Percentiles rank a stretch among this genome's conserved stretches.
These are phyloP conservation scores for Metschnikowia orientalis DNA, from an alignment of 805 yeast genomes.

Conservation along the genomic window DNA sequence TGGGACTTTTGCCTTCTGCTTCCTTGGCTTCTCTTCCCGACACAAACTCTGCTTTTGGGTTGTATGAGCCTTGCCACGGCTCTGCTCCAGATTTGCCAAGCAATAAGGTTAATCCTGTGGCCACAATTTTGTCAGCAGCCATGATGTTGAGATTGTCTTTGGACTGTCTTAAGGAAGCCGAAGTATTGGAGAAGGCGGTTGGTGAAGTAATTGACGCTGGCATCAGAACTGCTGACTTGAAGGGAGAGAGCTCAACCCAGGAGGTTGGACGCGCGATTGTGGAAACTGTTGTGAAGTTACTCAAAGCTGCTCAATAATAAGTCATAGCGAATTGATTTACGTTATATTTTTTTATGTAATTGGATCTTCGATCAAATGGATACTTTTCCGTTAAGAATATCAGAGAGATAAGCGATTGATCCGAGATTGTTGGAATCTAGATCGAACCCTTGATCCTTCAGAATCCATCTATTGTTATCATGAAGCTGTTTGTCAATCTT, in stretches of 20 bases:
- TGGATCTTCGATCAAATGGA: slow-evolving; percentile 3
- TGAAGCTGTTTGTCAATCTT: too few species aligned
- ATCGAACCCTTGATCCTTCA: too few species aligned
- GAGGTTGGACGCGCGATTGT: slow-evolving; percentile 96
- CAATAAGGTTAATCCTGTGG: slow-evolving; percentile 91
- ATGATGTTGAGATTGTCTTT: slow-evolving; percentile 95
- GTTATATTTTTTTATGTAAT: neutral
- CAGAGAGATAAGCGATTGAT: slow-evolving; percentile 31
- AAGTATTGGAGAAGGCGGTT: slow-evolving; percentile 85
- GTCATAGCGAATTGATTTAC: neutral
- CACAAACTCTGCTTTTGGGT: slow-evolving; percentile 87
- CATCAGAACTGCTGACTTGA: slow-evolving; percentile 86
- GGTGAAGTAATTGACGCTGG: slow-evolving; percentile 75
- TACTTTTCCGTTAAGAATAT: slow-evolving; percentile 26
- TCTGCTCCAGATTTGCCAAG: slow-evolving; percentile 91
- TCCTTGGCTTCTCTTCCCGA: slow-evolving; percentile 97
- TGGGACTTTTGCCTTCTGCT: slow-evolving; percentile 93
- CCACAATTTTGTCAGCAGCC: slow-evolving; percentile 92
- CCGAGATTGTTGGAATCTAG: too few species aligned
- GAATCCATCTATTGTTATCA: too few species aligned
- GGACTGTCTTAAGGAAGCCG: slow-evolving; percentile 78
- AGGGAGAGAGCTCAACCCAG: slow-evolving; percentile 75
- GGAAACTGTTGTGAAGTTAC: slow-evolving; percentile 56
- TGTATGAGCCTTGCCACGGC: slow-evolving; percentile 98
- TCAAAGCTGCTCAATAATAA: slow-evolving; percentile 19